Conservation (phyloP, 1,284 basidiomycete species). For the Rhizoctonia solani region DNA sequence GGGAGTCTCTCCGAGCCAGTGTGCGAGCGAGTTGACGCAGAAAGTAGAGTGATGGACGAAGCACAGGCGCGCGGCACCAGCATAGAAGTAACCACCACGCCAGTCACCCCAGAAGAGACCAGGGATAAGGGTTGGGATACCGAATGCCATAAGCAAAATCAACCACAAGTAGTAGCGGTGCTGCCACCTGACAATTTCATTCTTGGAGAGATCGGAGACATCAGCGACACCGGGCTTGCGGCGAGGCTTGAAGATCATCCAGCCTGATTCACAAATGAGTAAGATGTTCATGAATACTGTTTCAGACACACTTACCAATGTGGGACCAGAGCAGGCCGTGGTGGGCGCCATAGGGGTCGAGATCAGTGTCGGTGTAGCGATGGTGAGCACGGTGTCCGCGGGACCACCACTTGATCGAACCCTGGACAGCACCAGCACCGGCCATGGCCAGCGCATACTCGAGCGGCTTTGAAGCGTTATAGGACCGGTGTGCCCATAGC, state of each 20-base stretch:
- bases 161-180: conserved; percentile 78
- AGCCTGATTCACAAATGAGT: conserved; percentile 54
- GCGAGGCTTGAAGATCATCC: conserved; percentile 91
- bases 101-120: conserved; percentile 85
- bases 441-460: conserved; percentile 77
- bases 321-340: conserved; percentile 80
- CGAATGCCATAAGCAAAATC: conserved; percentile 71
- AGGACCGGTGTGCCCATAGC: conserved; percentile 88
- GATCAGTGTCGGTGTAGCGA: conserved; percentile 91
- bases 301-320: conserved; percentile 46
- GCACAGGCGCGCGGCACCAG: conserved; percentile 74
- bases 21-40: conserved; percentile 93
- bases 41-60: conserved; percentile 95
- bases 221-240: conserved; percentile 86
- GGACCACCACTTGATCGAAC: conserved; percentile 93
- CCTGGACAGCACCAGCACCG: conserved; percentile 85
- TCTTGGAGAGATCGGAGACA: conserved; percentile 80
- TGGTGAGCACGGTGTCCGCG: conserved; percentile 92
- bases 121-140: conserved; percentile 76
- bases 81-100: conserved; percentile 82
- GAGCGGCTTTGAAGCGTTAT: conserved; percentile 79
- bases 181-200: conserved; percentile 82
- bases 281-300: not conserved
- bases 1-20: conserved; percentile 89
- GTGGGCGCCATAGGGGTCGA: conserved; percentile 91